Evolutionary conservation across 768 basidiomycete species (phyloP).

Genomic region (Leccinum longicurvipes): DNA sequence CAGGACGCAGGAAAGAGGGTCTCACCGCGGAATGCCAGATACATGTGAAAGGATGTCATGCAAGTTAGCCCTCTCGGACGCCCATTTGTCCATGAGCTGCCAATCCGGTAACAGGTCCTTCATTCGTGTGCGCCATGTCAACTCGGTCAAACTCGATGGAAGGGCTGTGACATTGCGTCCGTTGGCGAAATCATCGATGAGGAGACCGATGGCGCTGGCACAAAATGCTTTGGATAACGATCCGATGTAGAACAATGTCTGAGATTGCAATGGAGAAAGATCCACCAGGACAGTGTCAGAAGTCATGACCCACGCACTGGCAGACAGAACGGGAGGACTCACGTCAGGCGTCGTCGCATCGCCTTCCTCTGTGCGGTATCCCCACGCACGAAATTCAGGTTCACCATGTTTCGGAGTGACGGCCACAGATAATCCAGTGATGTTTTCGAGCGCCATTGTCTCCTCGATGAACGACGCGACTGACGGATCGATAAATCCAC

Average conservation of each 20-base stretch:
- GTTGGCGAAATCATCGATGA: constrained; percentile 39
- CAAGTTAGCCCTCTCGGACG: constrained; percentile 34
- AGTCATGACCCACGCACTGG: too few species aligned
- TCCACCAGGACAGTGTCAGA: too few species aligned
- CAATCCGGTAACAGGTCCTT: constrained; percentile 39
- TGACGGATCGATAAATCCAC: constrained; percentile 12
- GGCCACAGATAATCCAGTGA: constrained; percentile 31
- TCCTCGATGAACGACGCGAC: constrained; percentile 18
- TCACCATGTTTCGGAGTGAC: constrained; percentile 24
- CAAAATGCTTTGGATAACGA: constrained; percentile 42
- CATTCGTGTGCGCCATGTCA: constrained; percentile 36
- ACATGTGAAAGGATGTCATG: constrained; percentile 39
- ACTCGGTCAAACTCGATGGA: constrained; percentile 27
- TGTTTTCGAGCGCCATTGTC: constrained; percentile 19
- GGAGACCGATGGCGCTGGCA: constrained; percentile 36
- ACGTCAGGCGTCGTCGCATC: constrained; percentile 35
- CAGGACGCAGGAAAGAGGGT: not conserved
- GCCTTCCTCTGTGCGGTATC: constrained; percentile 34
- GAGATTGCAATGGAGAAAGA: not conserved
- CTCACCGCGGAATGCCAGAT: constrained; percentile 38
- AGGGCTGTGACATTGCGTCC: constrained; percentile 35
- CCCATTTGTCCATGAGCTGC: constrained; percentile 39
- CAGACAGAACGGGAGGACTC: not conserved
- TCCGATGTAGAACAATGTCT: constrained; percentile 37
- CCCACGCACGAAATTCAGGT: constrained; percentile 33